phyloP scores from a whole-genome alignment of 495 filamentous ascomycete genomes.

The Margaritispora aquatica region DNA sequence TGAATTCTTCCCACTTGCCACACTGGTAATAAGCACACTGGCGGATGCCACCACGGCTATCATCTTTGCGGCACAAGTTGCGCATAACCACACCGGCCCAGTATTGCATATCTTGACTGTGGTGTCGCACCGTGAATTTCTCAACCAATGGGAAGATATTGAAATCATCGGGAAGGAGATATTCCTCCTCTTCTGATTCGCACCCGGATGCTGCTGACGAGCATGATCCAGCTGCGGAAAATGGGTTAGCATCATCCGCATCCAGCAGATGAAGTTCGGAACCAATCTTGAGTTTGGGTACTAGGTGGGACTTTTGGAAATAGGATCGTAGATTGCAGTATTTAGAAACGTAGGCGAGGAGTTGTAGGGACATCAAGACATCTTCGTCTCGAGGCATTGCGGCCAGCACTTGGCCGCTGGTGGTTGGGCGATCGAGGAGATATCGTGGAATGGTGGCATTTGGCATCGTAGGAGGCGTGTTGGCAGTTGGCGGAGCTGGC shows the following conservation, averaged over 20 bases:
- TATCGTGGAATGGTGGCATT: slow-evolving; percentile 64
- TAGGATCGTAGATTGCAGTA: slow-evolving; percentile 94
- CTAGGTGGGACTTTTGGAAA: slow-evolving; percentile 91
- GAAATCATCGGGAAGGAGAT: slow-evolving; percentile 84
- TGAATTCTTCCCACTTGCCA: slow-evolving; percentile 95
- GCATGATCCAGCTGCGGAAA: slow-evolving; percentile 13
- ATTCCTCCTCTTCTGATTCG: slow-evolving; percentile 66
- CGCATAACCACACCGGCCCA: slow-evolving; percentile 99
- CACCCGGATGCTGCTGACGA: slow-evolving; percentile 21
- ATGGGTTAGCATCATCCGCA: slow-evolving; percentile 41
- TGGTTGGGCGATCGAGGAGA: slow-evolving; percentile 56
- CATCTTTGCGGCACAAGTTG: slow-evolving; percentile 97
- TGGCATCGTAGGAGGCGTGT: slow-evolving; percentile 62
- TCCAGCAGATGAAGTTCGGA: slow-evolving; percentile 76
- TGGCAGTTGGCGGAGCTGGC: slow-evolving; percentile 66
- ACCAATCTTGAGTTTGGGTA: slow-evolving; percentile 86
- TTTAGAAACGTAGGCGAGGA: slow-evolving; percentile 96
- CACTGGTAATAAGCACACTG: slow-evolving; percentile 98
- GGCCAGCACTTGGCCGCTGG: slow-evolving; percentile 64
- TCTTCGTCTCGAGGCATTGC: slow-evolving; percentile 95
- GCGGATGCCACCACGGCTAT: slow-evolving; percentile 84
- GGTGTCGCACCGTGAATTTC: slow-evolving; percentile 93
- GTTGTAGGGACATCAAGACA: slow-evolving; percentile 95
- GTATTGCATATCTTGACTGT: slow-evolving; percentile 96
- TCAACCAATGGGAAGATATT: slow-evolving; percentile 98